Conservation (phyloP, 2,329 filamentous ascomycete species). For the Alternaria atra region DNA sequence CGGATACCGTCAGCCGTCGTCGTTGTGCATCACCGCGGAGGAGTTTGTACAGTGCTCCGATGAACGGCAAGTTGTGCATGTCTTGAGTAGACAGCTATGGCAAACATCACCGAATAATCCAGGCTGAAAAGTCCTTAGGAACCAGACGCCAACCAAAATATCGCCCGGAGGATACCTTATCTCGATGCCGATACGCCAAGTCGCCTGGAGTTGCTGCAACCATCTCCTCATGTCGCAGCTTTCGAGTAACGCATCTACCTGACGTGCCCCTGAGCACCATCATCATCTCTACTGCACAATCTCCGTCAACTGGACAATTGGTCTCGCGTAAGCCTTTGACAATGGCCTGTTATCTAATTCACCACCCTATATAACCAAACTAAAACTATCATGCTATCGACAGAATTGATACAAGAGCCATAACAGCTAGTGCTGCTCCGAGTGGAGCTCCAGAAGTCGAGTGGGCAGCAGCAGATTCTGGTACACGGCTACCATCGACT, state of each 20-base stretch:
- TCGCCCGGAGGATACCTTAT: neutral
- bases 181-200: neutral
- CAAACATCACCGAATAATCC: neutral
- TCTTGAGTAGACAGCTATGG: neutral
- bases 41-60: neutral
- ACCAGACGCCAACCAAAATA: neutral
- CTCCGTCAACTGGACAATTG: too few relatives aligned
- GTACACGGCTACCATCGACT: neutral
- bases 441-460: neutral
- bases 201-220: neutral
- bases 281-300: too few relatives aligned
- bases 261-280: neutral
- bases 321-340: too few relatives aligned
- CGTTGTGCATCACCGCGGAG: slow-evolving; percentile 1
- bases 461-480: neutral
- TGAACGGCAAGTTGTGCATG: neutral
- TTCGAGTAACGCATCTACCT: neutral
- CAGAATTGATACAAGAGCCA: neutral
- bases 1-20: slow-evolving; percentile 13
- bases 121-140: neutral
- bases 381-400: accelerated
- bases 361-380: neutral
- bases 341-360: neutral
- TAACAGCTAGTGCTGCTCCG: neutral
- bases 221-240: neutral